A percentile compares a stretch with the other conserved stretches of the same genome.
Evolutionary conservation across 1,284 basidiomycete genomes (phyloP).

Genomic region (Cystobasidiaceae sp.): DNA sequence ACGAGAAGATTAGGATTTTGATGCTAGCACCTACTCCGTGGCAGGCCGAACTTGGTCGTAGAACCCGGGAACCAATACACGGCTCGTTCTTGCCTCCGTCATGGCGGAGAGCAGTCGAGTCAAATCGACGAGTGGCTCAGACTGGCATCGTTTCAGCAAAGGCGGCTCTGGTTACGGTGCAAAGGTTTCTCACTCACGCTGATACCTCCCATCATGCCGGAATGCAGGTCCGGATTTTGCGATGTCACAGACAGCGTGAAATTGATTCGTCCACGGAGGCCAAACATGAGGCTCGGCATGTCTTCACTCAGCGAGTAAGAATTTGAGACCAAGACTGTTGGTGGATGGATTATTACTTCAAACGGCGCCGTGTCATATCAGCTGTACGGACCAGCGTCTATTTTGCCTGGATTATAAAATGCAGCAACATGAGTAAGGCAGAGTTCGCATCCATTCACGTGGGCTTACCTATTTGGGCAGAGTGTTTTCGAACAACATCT

Average conservation of each 20-base stretch:
- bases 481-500: conserved; percentile 66
- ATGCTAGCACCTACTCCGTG: conserved; percentile 33
- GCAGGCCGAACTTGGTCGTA: conserved; percentile 55
- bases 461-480: conserved; percentile 72
- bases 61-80: conserved; percentile 73
- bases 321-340: conserved; percentile 56
- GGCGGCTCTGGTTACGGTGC: not conserved
- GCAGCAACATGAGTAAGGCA: not conserved
- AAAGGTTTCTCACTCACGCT: conserved; percentile 55
- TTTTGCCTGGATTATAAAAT: not conserved
- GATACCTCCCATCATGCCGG: conserved; percentile 85
- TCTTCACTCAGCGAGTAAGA: conserved; percentile 95
- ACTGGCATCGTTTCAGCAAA: not conserved
- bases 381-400: conserved; percentile 16
- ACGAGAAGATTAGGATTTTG: no score
- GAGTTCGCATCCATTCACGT: no score
- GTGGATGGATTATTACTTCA: not conserved
- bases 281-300: conserved; percentile 92
- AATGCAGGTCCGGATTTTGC: conserved; percentile 68
- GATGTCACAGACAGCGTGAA: conserved; percentile 62
- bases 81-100: conserved; percentile 53
- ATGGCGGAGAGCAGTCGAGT: conserved; percentile 71
- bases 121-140: conserved; percentile 50
- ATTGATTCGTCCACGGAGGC: conserved; percentile 71
- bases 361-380: no score